Evolutionary conservation across 2,329 filamentous ascomycete species (phyloP).

Genomic region (Nemania serpens): DNA sequence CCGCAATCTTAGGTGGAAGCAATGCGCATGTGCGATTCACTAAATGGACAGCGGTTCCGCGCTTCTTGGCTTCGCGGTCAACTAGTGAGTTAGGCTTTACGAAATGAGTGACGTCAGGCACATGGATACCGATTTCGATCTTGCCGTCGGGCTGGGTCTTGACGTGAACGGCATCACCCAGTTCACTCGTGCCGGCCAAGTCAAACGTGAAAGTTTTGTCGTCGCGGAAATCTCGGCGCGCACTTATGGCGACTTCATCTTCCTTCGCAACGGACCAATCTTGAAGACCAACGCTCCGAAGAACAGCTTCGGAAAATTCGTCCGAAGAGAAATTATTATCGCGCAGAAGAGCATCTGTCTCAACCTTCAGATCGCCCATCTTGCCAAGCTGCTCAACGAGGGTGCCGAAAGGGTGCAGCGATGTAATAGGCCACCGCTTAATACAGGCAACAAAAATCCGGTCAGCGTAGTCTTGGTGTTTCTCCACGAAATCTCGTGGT

Average conservation of each 20-base stretch:
- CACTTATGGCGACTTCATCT: constrained; percentile 71
- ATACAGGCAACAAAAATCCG: constrained; percentile 99
- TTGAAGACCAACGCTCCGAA: constrained; percentile 89
- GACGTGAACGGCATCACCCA: constrained; percentile 92
- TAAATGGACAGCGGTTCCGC: constrained; percentile 92
- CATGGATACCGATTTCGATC: constrained; percentile 93
- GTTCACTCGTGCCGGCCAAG: constrained; percentile 82
- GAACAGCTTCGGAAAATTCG: constrained; percentile 94
- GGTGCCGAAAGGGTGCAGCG: constrained; percentile 97
- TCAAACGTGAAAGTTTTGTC: constrained; percentile 93
- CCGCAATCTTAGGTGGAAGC: constrained; percentile 82
- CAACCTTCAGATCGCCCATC: constrained; percentile 96
- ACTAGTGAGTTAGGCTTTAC: constrained; percentile 95
- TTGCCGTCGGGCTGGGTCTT: constrained; percentile 82
- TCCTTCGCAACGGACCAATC: constrained; percentile 90
- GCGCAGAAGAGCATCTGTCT: constrained; percentile 93
- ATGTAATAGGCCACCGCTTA: constrained; percentile 99
- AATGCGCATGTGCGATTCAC: constrained; percentile 88
- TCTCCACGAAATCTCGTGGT: constrained; percentile 96
- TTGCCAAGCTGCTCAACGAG: constrained; percentile 95
- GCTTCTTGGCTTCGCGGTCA: constrained; percentile 96
- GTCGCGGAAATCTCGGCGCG: constrained; percentile 86
- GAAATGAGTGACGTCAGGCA: constrained; percentile 94
- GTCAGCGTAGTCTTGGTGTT: constrained; percentile 96
- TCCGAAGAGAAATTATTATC: constrained; percentile 99